Evolutionary conservation across 2,329 filamentous ascomycete species (phyloP).

Genomic region (Monascus ruber): DNA sequence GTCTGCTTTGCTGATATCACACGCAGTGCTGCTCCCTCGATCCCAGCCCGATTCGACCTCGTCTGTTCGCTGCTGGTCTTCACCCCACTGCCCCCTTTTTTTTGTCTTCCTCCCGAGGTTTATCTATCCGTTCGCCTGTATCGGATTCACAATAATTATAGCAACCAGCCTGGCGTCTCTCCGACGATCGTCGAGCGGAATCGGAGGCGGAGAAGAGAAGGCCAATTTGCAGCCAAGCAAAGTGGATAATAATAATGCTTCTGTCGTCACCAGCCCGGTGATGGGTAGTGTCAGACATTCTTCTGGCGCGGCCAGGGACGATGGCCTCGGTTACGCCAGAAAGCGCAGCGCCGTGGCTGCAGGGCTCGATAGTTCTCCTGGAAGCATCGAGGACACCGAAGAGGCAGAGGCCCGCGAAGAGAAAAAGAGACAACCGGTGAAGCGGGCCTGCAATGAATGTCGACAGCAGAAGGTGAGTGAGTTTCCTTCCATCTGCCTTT

Average conservation of each 20-base stretch:
- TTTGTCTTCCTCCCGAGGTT: constrained; percentile 6
- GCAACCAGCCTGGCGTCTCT: constrained; percentile 27
- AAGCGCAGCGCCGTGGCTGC: constrained; percentile 34
- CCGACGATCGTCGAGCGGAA: constrained; percentile 20
- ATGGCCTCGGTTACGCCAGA: constrained; percentile 20
- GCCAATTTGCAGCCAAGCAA: constrained; percentile 12
- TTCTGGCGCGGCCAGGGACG: constrained; percentile 15
- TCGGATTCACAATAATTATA: constrained; percentile 3
- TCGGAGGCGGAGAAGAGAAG: constrained; percentile 24
- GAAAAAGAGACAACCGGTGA: constrained; percentile 37
- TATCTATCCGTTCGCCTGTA: constrained; percentile 4
- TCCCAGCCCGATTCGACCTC: background rate
- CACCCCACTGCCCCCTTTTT: background rate
- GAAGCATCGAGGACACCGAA: constrained; percentile 34
- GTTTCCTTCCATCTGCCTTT: background rate
- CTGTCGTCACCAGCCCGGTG: constrained; percentile 24
- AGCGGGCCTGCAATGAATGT: constrained; percentile 59
- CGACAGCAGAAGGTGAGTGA: constrained; percentile 54
- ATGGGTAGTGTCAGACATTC: constrained; percentile 24
- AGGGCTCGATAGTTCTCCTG: constrained; percentile 37
- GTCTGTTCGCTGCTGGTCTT: background rate
- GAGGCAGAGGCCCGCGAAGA: constrained; percentile 34
- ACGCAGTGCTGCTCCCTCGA: too few relatives aligned
- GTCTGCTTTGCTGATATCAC: too few relatives aligned
- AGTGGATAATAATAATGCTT: constrained; percentile 28